Conservation (phyloP, 1,139 yeast species). For the Suhomyces choctaworum region DNA sequence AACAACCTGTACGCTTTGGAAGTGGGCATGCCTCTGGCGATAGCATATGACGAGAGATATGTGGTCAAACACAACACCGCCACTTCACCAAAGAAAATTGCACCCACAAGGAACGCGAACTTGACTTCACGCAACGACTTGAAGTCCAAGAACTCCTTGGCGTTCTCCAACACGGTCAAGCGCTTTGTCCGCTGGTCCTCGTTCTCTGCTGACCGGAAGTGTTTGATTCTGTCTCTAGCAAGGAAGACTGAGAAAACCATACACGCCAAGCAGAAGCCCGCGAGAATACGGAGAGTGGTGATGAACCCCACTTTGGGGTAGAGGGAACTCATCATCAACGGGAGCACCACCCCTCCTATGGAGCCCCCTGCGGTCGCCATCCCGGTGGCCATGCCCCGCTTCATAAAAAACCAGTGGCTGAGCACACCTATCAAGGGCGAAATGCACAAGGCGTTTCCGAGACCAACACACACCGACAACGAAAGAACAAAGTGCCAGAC, state of each 20-base stretch:
- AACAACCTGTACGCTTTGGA: constrained; percentile 37
- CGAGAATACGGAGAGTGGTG: constrained; percentile 40
- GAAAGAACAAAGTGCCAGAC: constrained; percentile 40
- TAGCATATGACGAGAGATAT: constrained; percentile 45
- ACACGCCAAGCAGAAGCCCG: constrained; percentile 33
- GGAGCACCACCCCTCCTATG: constrained; percentile 39
- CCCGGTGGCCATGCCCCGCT: constrained; percentile 38
- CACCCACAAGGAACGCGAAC: constrained; percentile 28
- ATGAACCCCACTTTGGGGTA: constrained; percentile 33
- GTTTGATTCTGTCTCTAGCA: constrained; percentile 19
- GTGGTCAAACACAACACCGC: constrained; percentile 52
- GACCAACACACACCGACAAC: constrained; percentile 34
- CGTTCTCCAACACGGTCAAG: constrained; percentile 6
- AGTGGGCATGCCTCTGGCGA: constrained; percentile 41
- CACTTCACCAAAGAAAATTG: constrained; percentile 53
- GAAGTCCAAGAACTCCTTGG: constrained; percentile 25
- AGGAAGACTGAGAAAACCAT: constrained; percentile 30
- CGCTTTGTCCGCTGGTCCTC: constrained; percentile 6
- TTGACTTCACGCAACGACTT: constrained; percentile 29
- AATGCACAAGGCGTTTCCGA: constrained; percentile 38
- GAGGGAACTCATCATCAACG: constrained; percentile 34
- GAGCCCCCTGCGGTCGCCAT: constrained; percentile 43
- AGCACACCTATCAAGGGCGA: constrained; percentile 40
- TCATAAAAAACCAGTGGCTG: constrained; percentile 39
- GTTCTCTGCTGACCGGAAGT: not conserved